Evolutionary conservation across 495 filamentous ascomycete species (phyloP).

Genomic region (Penicillium egyptiacum): DNA sequence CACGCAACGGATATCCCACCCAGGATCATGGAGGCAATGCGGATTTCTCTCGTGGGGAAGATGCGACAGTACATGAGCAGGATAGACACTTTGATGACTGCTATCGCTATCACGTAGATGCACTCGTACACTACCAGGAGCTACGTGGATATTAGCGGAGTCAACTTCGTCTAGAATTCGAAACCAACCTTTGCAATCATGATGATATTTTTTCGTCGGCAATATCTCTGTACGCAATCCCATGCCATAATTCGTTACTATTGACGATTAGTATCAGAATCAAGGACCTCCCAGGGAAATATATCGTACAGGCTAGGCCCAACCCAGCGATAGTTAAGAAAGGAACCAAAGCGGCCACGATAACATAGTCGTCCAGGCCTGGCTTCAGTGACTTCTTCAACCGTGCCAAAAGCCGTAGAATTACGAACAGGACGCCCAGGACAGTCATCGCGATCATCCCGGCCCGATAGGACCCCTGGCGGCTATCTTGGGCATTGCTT

Average conservation of each 20-base stretch:
- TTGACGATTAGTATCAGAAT: not conserved
- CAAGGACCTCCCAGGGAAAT: not conserved
- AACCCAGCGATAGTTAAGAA: slow-evolving; percentile 8
- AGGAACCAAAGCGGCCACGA: slow-evolving; percentile 14
- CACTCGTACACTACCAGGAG: slow-evolving; percentile 17
- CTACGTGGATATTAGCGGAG: not conserved
- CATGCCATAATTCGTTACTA: slow-evolving; percentile 22
- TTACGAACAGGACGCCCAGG: slow-evolving; percentile 15
- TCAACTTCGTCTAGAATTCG: not conserved
- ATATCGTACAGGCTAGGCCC: slow-evolving; percentile 9
- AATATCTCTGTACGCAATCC: slow-evolving; percentile 12
- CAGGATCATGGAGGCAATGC: slow-evolving; percentile 38
- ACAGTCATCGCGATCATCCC: slow-evolving; percentile 15
- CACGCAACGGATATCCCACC: slow-evolving; percentile 40
- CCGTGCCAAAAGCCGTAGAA: slow-evolving; percentile 13
- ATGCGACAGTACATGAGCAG: slow-evolving; percentile 47
- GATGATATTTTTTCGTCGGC: slow-evolving; percentile 2
- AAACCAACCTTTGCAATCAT: slow-evolving; percentile 15
- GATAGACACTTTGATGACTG: slow-evolving; percentile 37
- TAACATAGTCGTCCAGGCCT: slow-evolving; percentile 15
- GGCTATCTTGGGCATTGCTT: not conserved
- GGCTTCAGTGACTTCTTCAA: slow-evolving; percentile 10
- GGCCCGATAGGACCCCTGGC: slow-evolving; percentile 14
- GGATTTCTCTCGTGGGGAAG: slow-evolving; percentile 40
- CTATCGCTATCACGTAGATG: slow-evolving; percentile 12